phyloP scores from a whole-genome alignment of 179 eudicot genomes.

The Corrigiola litoralis region DNA sequence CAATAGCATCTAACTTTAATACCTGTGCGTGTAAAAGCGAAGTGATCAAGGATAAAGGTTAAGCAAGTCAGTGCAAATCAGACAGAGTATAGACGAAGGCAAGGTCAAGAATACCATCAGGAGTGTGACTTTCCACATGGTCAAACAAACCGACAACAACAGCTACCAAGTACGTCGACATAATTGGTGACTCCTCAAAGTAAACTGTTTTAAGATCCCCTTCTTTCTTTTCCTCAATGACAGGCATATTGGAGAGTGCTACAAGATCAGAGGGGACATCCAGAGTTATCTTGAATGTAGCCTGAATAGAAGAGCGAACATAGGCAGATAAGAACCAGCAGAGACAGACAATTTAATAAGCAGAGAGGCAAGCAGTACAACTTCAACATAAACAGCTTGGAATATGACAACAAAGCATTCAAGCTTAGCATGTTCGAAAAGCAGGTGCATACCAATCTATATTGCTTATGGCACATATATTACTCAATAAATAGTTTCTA shows the following conservation, averaged over 20 bases:
- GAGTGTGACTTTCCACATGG: constrained; percentile 79
- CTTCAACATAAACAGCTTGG: no score
- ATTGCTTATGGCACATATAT: neutral
- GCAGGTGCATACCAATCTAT: neutral
- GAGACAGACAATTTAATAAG: neutral
- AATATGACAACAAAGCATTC: neutral
- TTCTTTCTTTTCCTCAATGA: constrained; percentile 56
- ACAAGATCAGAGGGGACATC: constrained; percentile 83
- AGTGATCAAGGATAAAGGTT: neutral
- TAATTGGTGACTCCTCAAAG: constrained; percentile 87
- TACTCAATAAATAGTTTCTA: neutral
- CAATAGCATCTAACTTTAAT: constrained; percentile 84
- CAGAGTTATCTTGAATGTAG: constrained; percentile 87
- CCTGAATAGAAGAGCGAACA: constrained; percentile 34
- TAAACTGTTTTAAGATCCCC: constrained; percentile 69
- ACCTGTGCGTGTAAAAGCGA: constrained; percentile 38
- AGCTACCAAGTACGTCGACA: constrained; percentile 99
- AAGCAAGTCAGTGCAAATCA: neutral
- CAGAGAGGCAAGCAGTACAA: neutral
- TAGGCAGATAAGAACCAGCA: neutral
- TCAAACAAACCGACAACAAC: constrained; percentile 90
- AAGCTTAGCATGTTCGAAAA: no score
- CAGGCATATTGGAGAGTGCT: constrained; percentile 98
- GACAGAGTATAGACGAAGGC: neutral
- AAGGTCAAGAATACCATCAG: constrained; percentile 57